Evolutionary conservation across 331 rosid genomes (phyloP), one percentile per base, ranked within the genome.

Genomic region (Rhamnella rubrinervis): DNA sequence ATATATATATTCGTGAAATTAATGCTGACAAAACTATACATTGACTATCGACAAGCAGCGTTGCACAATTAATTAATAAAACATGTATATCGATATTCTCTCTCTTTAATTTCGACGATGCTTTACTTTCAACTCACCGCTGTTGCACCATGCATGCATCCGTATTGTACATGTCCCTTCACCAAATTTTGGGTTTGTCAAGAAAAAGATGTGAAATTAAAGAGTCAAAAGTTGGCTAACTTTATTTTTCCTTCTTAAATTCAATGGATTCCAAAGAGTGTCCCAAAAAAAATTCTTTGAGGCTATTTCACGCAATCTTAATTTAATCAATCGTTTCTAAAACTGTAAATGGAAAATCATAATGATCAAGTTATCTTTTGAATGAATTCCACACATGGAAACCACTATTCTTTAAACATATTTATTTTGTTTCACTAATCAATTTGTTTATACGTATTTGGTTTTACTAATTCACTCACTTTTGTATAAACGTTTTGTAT

Each of bases 251-350:
- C 5, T 6, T 53, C n/a, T 9, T 37, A 49, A 25, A 65, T 65
- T 65, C 70, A 31, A 49, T 8, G 70, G 70, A 65, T 65, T 65
- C 59, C 31, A 65, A 49, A 53, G 20, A 49, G 26, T 9, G 59
- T 18, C 6, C 2, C n/a, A 44, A 8, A 12, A 11, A 21, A 15
- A 63, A 63, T 18, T 61, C 66, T 10, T 15, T 11, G 19, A 38
- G 17, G 51, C n/a, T 61, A 18, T 61, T 12, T 39, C 66, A 61
- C 49, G 2, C 51, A 37, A 13, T 40, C 18, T 62, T 26, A 26
- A 26, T 26, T 62, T 62, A 39, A 62, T 62, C 66, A 19, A 26
- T 62, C 39, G 17, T 39, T 15, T 37, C 21, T 28, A 12, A 37
- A n/a, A 40, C 67, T 12, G 4, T 1, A 14, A 46, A 64, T 19